Conservation (phyloP, 495 filamentous ascomycete genomes). For the Penicillium nucicola region DNA sequence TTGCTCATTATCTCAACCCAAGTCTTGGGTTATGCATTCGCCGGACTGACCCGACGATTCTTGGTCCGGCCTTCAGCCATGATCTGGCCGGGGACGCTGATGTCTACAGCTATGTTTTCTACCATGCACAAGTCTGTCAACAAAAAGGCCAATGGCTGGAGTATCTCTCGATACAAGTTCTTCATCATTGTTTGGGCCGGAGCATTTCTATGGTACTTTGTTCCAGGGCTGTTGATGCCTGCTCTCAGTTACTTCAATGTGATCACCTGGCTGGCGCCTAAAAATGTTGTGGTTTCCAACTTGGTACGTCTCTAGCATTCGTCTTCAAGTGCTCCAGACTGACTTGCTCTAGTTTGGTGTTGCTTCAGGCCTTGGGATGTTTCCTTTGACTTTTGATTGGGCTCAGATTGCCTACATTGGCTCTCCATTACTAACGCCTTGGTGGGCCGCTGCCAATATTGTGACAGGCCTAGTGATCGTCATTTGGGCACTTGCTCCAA, state of each 20-base stretch:
- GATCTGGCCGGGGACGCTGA: slow-evolving; percentile 84
- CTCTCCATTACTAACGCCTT: slow-evolving; percentile 77
- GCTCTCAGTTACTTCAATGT: slow-evolving; percentile 86
- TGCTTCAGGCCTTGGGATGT: slow-evolving; percentile 76
- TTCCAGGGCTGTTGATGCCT: slow-evolving; percentile 81
- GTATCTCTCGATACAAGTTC: slow-evolving; percentile 75
- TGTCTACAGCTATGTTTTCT: slow-evolving; percentile 83
- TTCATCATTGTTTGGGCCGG: slow-evolving; percentile 67
- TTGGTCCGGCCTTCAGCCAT: slow-evolving; percentile 52
- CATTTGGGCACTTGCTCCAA: slow-evolving; percentile 79
- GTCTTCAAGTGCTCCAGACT: background rate
- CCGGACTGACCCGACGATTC: slow-evolving; percentile 72
- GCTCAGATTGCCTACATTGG: slow-evolving; percentile 87
- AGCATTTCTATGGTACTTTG: slow-evolving; percentile 71
- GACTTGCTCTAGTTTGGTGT: slow-evolving; percentile 60
- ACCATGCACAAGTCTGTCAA: slow-evolving; percentile 83
- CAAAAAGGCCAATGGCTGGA: slow-evolving; percentile 77
- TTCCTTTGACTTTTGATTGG: slow-evolving; percentile 89
- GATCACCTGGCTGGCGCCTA: slow-evolving; percentile 80
- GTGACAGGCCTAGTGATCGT: slow-evolving; percentile 75
- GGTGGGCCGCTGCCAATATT: slow-evolving; percentile 88
- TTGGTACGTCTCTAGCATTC: slow-evolving; percentile 6
- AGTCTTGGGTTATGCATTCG: slow-evolving; percentile 80
- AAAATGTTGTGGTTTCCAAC: slow-evolving; percentile 60
- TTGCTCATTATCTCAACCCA: slow-evolving; percentile 81